Base-by-base conservation (phyloP, 495 filamentous ascomycete genomes). In the Neohortaea acidophila region DNA sequence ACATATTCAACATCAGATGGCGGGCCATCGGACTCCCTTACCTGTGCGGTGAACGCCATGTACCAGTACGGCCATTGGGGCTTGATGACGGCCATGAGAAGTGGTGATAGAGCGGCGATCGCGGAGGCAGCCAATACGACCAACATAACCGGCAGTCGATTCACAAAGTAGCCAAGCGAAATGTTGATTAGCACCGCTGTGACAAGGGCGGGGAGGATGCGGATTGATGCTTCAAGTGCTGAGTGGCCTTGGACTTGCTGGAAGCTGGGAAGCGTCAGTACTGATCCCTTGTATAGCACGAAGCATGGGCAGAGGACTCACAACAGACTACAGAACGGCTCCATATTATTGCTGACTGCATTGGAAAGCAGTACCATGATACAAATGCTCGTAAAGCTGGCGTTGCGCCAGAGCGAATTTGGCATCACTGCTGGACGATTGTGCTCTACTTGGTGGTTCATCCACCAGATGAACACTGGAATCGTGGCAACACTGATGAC, bases 351-450 rank as follows among this genome's bases (percentile, higher is more conserved):
- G n/a, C 64, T 34, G 0, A 65, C 62, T 3, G 59, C 71, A 41
- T 58, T 64, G 1, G 59, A 58, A 6, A 75, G 48, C 0, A 69
- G 43, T 0, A 75, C 62, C 47, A 66, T 69, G 11, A 69, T 33
- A 44, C 68, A 73, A 3, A 66, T 61, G 14, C 43, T 63, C 0
- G 66, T 57, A 36, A 73, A 75, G 0, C 59, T 53, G 0, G 44
- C 41, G 24, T 69, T 70, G 20, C 54, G 59, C 70, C 70, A 75
- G 1, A 75, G 38, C 0, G 56, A 57, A 50, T 72, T 76, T 0
- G 70, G 70, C 2, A 76, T 70, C 25, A 76, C 42, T 10, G 65
- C 67, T 9, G 66, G 58, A 19, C 57, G 56, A 4, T 54, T 51
- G 2, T 31, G 44, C 32, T 54, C 51, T 28, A 64, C 68, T 33